phyloP scores from a whole-genome alignment of 2,329 filamentous ascomycete species.

The Podosphaera fusca region DNA sequence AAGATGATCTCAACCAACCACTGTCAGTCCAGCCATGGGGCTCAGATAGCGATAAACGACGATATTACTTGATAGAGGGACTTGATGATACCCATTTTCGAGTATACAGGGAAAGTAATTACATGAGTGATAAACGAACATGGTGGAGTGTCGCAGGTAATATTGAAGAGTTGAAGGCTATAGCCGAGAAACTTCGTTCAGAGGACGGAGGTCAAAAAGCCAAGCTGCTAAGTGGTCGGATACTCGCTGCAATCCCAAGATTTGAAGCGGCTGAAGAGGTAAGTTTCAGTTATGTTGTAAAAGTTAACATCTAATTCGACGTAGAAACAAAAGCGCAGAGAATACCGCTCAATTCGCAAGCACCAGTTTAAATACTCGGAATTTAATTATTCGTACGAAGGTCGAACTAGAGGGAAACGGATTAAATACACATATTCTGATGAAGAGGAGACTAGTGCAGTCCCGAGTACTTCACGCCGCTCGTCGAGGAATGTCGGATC shows the following conservation, averaged over 20 bases:
- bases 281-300: slow-evolving; percentile 15
- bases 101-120: slow-evolving; percentile 82
- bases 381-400: slow-evolving; percentile 85
- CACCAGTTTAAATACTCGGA: slow-evolving; percentile 69
- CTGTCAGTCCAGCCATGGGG: slow-evolving; percentile 83
- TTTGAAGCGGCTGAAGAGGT: slow-evolving; percentile 90
- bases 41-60: slow-evolving; percentile 66
- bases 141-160: slow-evolving; percentile 87
- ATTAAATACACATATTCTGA: slow-evolving; percentile 94
- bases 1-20: slow-evolving; percentile 58
- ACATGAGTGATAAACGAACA: slow-evolving; percentile 46
- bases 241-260: slow-evolving; percentile 56
- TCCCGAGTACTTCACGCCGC: slow-evolving; percentile 36
- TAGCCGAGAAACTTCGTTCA: slow-evolving; percentile 54
- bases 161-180: slow-evolving; percentile 59
- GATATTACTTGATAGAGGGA: slow-evolving; percentile 86
- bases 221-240: slow-evolving; percentile 53
- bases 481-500: slow-evolving; percentile 54
- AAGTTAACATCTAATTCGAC: not conserved
- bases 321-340: slow-evolving; percentile 76
- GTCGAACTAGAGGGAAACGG: slow-evolving; percentile 83
- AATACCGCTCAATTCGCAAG: slow-evolving; percentile 58
- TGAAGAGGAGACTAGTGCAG: slow-evolving; percentile 47
- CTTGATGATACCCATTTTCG: slow-evolving; percentile 85
- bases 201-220: slow-evolving; percentile 65